Percentiles rank a stretch among this genome's conserved stretches.
These are phyloP conservation scores for Chlorella sp. DNA, from an alignment of 139 green algal species.

Conservation along the genomic window DNA sequence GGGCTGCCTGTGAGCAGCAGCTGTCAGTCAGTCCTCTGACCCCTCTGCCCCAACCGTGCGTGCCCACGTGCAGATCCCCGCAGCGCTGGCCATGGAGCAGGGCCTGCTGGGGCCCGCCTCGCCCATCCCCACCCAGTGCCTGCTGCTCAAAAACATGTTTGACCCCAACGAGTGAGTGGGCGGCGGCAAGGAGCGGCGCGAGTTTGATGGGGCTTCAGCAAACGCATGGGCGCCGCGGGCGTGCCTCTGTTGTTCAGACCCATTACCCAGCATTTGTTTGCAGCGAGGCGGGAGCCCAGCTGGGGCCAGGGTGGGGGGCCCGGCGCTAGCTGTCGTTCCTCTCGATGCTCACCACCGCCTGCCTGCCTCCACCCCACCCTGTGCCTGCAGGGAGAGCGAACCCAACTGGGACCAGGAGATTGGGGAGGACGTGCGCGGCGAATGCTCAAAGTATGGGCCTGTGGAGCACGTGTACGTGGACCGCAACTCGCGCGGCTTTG, in stretches of 20 bases:
- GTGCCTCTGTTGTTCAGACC: no score
- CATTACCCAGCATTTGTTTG: no score
- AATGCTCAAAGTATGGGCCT: constrained; percentile 91
- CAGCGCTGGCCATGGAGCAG: constrained; percentile 59
- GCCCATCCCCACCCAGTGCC: constrained; percentile 89
- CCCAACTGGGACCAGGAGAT: constrained; percentile 92
- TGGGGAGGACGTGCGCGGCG: constrained; percentile 81
- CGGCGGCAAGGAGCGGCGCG: background rate
- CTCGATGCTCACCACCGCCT: no score
- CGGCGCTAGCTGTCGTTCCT: no score
- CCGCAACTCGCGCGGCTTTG: constrained; percentile 82
- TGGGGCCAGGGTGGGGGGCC: no score
- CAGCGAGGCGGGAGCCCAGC: no score
- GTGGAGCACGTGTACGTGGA: constrained; percentile 88
- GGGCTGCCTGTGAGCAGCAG: no score
- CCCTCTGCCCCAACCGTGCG: background rate
- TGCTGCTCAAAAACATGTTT: constrained; percentile 98
- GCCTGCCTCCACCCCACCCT: background rate
- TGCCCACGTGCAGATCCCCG: constrained; percentile 6
- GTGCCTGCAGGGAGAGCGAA: constrained; percentile 70
- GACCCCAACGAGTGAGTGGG: constrained; percentile 64
- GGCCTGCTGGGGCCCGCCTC: constrained; percentile 88
- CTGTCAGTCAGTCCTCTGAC: no score
- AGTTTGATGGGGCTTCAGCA: background rate
- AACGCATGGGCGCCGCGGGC: no score